These are phyloP conservation scores for Yamadazyma triangularis DNA, from an alignment of 1,139 yeast species.

Conservation along the genomic window DNA sequence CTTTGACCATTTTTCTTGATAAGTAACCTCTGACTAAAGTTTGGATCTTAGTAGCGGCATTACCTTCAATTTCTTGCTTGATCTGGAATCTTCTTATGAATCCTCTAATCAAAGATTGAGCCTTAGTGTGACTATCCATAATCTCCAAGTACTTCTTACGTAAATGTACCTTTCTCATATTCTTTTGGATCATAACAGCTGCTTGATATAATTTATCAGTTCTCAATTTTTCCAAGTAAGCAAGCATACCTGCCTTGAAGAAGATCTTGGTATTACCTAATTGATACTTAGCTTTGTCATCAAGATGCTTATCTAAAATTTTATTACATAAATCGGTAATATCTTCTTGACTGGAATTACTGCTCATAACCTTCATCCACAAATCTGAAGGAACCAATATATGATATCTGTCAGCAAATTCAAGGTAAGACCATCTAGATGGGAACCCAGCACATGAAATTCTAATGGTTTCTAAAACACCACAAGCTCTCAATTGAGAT, in stretches of 20 bases:
- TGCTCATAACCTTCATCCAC: constrained; percentile 59
- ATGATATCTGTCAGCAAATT: constrained; percentile 87
- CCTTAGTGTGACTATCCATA: constrained; percentile 47
- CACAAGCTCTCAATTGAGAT: constrained; percentile 95
- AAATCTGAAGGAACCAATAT: constrained; percentile 68
- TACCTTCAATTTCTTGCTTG: constrained; percentile 52
- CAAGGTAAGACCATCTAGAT: constrained; percentile 91
- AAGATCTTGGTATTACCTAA: constrained; percentile 87
- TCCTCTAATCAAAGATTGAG: constrained; percentile 68
- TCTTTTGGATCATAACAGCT: constrained; percentile 84
- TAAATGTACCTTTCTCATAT: constrained; percentile 62
- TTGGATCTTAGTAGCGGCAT: constrained; percentile 72
- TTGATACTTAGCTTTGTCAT: constrained; percentile 70
- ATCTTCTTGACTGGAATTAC: not conserved
- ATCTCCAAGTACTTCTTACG: constrained; percentile 58
- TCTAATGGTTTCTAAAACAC: constrained; percentile 94
- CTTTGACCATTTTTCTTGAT: constrained; percentile 44
- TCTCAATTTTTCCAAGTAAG: constrained; percentile 83
- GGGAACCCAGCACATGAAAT: constrained; percentile 99
- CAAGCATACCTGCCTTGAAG: constrained; percentile 95
- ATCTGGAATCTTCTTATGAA: constrained; percentile 53
- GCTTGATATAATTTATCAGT: constrained; percentile 71
- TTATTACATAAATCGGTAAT: constrained; percentile 62
- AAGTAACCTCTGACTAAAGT: constrained; percentile 63
- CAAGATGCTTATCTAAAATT: constrained; percentile 61